A percentile compares a stretch with the other conserved stretches of the same genome.
phyloP scores from a whole-genome alignment of 2,329 filamentous ascomycete species.

The Chalaropsis ovoidea region DNA sequence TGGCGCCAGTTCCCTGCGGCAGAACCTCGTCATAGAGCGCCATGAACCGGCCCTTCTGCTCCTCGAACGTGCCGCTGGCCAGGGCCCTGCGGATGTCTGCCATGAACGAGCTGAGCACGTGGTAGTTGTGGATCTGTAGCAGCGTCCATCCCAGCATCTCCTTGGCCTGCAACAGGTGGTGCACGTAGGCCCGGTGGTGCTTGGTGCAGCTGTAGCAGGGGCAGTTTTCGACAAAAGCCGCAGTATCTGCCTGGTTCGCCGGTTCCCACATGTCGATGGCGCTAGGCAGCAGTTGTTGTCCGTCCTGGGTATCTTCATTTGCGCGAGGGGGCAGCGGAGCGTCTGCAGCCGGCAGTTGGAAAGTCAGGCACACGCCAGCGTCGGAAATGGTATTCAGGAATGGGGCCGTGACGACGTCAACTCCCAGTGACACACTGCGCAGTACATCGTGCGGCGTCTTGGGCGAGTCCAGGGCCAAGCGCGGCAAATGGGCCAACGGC shows the following conservation, averaged over 20 bases:
- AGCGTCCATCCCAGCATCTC: constrained; percentile 97
- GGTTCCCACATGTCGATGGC: constrained; percentile 70
- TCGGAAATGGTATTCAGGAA: constrained; percentile 69
- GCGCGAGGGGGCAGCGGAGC: constrained; percentile 3
- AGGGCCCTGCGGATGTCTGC: constrained; percentile 56
- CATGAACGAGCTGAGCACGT: constrained; percentile 64
- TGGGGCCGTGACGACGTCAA: constrained; percentile 69
- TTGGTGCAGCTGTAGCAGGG: constrained; percentile 71
- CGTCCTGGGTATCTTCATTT: not conserved
- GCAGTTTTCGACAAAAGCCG: constrained; percentile 55
- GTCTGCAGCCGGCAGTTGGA: constrained; percentile 53
- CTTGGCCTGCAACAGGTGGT: constrained; percentile 77
- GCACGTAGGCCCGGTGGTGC: constrained; percentile 78
- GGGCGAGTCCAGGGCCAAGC: constrained; percentile 62
- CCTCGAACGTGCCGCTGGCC: constrained; percentile 50
- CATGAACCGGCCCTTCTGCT: constrained; percentile 37
- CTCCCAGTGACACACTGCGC: constrained; percentile 61
- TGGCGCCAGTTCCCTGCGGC: constrained; percentile 62
- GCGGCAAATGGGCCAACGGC: constrained; percentile 50
- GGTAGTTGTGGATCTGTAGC: constrained; percentile 84
- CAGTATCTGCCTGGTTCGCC: constrained; percentile 50
- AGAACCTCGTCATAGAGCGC: constrained; percentile 57
- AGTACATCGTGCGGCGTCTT: constrained; percentile 66
- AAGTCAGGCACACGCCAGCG: constrained; percentile 72
- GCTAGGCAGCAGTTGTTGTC: constrained; percentile 39